These are phyloP conservation scores for Sordariomycetes sp. DNA, from an alignment of 2,329 filamentous ascomycete genomes.

Conservation along the genomic window DNA sequence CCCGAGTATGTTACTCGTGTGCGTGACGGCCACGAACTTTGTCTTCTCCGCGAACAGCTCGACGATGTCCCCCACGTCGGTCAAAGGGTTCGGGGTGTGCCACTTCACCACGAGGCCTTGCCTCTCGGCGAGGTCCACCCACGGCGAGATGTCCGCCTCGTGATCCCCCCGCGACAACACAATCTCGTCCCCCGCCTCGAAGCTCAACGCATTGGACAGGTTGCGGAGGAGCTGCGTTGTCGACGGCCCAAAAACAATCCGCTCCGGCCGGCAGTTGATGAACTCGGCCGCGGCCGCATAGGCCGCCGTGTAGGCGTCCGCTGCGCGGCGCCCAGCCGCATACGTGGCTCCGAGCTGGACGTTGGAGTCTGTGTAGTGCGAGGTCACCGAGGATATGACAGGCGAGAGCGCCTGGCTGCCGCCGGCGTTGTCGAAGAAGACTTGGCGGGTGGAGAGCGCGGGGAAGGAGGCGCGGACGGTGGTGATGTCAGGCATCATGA, in stretches of 20 bases:
- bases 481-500: constrained; percentile 26
- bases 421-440: constrained; percentile 69
- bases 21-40: constrained; percentile 58
- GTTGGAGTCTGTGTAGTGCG: constrained; percentile 55
- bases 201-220: constrained; percentile 35
- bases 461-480: constrained; percentile 51
- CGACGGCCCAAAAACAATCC: constrained; percentile 61
- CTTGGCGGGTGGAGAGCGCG: constrained; percentile 49
- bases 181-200: constrained; percentile 48
- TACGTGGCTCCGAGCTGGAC: constrained; percentile 68
- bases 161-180: constrained; percentile 63
- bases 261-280: constrained; percentile 52
- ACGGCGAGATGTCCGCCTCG: constrained; percentile 64
- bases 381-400: constrained; percentile 51
- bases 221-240: constrained; percentile 70
- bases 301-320: constrained; percentile 42
- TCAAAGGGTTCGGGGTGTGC: constrained; percentile 38
- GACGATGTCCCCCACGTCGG: constrained; percentile 35
- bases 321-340: constrained; percentile 43
- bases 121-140: constrained; percentile 53
- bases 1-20: constrained; percentile 61
- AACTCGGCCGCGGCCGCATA: constrained; percentile 54
- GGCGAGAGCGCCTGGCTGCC: constrained; percentile 56
- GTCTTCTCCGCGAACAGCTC: constrained; percentile 49
- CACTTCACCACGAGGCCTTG: constrained; percentile 52